Evolutionary conservation across 495 filamentous ascomycete genomes (phyloP), one percentile per base, ranked within the genome.

Genomic region (Neurospora sp.): DNA sequence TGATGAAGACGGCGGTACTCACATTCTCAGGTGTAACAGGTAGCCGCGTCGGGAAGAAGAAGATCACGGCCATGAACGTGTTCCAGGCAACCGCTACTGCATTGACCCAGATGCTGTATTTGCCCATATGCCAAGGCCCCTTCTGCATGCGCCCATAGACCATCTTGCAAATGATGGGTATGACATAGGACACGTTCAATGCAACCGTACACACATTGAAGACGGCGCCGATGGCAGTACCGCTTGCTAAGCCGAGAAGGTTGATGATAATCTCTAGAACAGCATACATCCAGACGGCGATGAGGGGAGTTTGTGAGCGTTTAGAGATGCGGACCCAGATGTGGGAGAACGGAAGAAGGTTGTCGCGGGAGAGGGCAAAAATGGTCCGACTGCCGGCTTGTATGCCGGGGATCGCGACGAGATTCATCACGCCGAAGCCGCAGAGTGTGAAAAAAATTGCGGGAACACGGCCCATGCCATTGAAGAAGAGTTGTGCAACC

Each of bases 151-250:
- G 80, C 16, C 85, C 84, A 66, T 85, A 90, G 4, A 84, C 10
- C 69, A 91, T 74, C 79, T 91, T 91, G 79, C 88, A 90, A 31
- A 88, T 73, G 66, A 91, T 86, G 0, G 89, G 89, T 69, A 90
- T 88, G 72, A 86, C 84, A 80, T 90, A 91, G 48, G 83, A 85
- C 83, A 88, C 86, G 76, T 91, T 89, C n/a, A 90, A 80, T 10
- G 88, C 87, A 69, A 91, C 89, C 23, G 89, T 85, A 73, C 86
- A 89, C 12, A 90, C 81, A 72, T 90, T 90, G 82, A 91, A 91
- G 12, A 91, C 87, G 72, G 88, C 89, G 10, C 79, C 73, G 69
- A 91, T 90, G 70, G 89, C 88, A 70, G 84, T 86, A 72, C 89
- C 88, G 18, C 86, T 89, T 23, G 87, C 88, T 23, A 91, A 80